These are phyloP conservation scores for Gamsiella multidivaricata DNA, from an alignment of 192 early-diverging fungal species.

Conservation along the genomic window DNA sequence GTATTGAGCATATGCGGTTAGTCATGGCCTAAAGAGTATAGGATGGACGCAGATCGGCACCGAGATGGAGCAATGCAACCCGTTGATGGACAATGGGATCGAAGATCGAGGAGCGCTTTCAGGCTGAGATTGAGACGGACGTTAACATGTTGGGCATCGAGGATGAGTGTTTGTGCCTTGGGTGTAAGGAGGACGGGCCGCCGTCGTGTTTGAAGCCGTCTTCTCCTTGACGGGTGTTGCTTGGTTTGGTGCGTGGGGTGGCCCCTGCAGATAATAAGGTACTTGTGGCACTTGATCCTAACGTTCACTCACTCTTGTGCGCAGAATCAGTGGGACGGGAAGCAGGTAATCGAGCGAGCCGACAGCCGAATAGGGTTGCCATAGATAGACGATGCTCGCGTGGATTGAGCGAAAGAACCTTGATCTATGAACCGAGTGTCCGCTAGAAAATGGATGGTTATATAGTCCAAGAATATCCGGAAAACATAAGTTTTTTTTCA, in stretches of 20 bases:
- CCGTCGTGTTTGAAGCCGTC: constrained; percentile 48
- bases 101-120: constrained; percentile 33
- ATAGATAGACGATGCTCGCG: too few relatives aligned
- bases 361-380: too few relatives aligned
- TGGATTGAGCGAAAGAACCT: too few relatives aligned
- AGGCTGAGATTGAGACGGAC: constrained; percentile 29
- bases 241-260: constrained; percentile 26
- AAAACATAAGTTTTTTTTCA: too few relatives aligned
- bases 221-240: constrained; percentile 23
- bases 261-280: constrained; percentile 23
- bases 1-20: constrained; percentile 36
- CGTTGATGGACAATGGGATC: constrained; percentile 31
- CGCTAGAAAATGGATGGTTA: too few relatives aligned
- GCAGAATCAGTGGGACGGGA: too few relatives aligned
- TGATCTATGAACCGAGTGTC: too few relatives aligned
- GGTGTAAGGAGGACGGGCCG: constrained; percentile 3
- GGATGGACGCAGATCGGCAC: constrained; percentile 36
- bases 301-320: too few relatives aligned
- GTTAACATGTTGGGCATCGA: constrained; percentile 36
- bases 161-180: constrained; percentile 6
- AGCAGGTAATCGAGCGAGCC: too few relatives aligned
- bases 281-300: too few relatives aligned
- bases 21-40: constrained; percentile 49
- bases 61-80: constrained; percentile 36
- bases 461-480: too few relatives aligned